Evolutionary conservation across 2,329 filamentous ascomycete genomes (phyloP).

Genomic region (Aspergillus calidoustus): DNA sequence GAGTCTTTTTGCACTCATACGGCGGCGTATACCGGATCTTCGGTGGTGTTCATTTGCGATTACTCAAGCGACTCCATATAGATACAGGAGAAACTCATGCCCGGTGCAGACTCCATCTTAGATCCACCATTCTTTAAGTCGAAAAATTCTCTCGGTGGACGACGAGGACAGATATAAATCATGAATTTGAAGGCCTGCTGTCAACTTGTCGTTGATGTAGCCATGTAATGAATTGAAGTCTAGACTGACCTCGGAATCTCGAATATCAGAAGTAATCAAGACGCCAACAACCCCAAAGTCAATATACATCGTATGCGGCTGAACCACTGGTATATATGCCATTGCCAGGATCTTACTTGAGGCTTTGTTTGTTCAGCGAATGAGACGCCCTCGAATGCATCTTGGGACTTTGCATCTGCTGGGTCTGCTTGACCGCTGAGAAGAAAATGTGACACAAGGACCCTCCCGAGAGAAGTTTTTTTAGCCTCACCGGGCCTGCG

Average conservation of each 20-base stretch:
- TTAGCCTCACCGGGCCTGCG: slow-evolving; percentile 10
- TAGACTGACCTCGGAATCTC: neutral
- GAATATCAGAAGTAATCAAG: neutral
- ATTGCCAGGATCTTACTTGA: neutral
- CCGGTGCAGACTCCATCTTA: neutral
- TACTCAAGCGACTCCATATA: neutral
- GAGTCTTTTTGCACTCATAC: neutral
- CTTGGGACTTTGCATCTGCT: neutral
- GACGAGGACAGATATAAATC: neutral
- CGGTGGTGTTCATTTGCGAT: neutral
- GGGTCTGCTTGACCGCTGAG: slow-evolving; percentile 1
- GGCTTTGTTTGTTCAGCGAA: slow-evolving; percentile 2
- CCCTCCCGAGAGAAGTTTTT: neutral
- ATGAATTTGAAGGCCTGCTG: neutral
- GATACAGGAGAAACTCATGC: slow-evolving; percentile 3
- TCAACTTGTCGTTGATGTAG: neutral
- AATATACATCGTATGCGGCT: no score
- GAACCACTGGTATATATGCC: neutral
- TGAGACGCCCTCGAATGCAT: neutral
- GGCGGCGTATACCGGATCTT: neutral
- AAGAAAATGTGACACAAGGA: neutral
- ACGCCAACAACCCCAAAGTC: neutral
- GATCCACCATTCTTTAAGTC: slow-evolving; percentile 10
- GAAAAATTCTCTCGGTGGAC: neutral
- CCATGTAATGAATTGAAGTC: no score